Evolutionary conservation across 352 stramenopile genomes (phyloP).

Genomic region (Pelagophyceae sp.): DNA sequence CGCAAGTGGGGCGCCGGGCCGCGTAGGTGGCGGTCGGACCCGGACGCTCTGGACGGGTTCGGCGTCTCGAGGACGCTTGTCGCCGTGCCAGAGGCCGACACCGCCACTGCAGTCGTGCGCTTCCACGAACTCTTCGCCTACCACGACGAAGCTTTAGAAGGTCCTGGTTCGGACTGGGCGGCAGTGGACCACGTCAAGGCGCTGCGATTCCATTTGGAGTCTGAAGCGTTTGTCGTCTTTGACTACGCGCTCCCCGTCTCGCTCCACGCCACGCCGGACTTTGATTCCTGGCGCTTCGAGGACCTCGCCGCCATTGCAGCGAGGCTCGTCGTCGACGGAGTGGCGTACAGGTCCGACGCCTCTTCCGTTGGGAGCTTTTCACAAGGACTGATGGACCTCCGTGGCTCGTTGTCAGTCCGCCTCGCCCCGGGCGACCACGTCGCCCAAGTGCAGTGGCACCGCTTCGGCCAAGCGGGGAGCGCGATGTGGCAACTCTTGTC

Average conservation of each 20-base stretch:
- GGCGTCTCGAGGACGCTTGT: constrained; percentile 32
- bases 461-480: background rate
- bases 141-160: too few species aligned
- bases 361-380: background rate
- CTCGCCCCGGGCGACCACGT: constrained; percentile 36
- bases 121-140: background rate
- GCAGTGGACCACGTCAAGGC: background rate
- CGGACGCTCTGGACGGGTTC: constrained; percentile 39
- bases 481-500: constrained; percentile 18
- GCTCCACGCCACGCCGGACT: constrained; percentile 16
- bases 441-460: constrained; percentile 38
- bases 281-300: constrained; percentile 43
- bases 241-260: constrained; percentile 41
- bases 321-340: constrained; percentile 38
- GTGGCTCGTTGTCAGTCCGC: constrained; percentile 28
- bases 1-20: constrained; percentile 23
- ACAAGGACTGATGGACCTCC: constrained; percentile 21
- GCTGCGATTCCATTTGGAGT: constrained; percentile 17
- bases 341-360: constrained; percentile 25
- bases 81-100: constrained; percentile 35
- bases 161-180: background rate
- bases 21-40: constrained; percentile 34
- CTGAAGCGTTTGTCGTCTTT: constrained; percentile 27
- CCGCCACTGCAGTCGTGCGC: background rate
- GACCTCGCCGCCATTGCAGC: constrained; percentile 38